Conservation (phyloP, 2,329 filamentous ascomycete species). For the Myriangium duriaei region DNA sequence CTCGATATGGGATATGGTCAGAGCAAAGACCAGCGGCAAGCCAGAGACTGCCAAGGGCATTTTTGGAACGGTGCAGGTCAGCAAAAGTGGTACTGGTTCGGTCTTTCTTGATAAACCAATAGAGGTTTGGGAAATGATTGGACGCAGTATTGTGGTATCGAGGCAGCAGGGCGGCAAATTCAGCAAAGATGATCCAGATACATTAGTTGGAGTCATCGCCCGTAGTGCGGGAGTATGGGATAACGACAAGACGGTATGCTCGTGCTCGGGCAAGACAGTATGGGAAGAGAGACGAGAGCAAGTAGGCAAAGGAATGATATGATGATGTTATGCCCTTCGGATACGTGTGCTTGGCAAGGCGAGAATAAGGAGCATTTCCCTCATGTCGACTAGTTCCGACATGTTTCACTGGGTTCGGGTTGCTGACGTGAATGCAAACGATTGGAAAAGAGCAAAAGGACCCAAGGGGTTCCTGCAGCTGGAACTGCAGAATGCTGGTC, state of each 20-base stretch:
- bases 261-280: conserved; percentile 92
- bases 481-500: too few relatives aligned
- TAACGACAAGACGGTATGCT: conserved; percentile 96
- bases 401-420: too few relatives aligned
- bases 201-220: conserved; percentile 84
- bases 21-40: conserved; percentile 30
- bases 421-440: too few relatives aligned
- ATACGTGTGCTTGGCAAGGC: too few relatives aligned
- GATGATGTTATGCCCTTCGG: too few relatives aligned
- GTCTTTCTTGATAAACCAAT: conserved; percentile 72
- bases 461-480: too few relatives aligned
- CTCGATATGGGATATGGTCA: conserved; percentile 58
- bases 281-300: conserved; percentile 95
- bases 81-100: conserved; percentile 60
- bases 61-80: conserved; percentile 66
- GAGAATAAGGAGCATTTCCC: not conserved
- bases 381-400: too few relatives aligned
- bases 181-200: conserved; percentile 66
- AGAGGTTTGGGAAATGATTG: conserved; percentile 92
- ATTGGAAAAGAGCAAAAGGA: too few relatives aligned
- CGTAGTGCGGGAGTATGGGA: conserved; percentile 97
- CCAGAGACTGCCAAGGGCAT: conserved; percentile 45
- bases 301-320: conserved; percentile 81
- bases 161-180: conserved; percentile 48
- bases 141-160: conserved; percentile 78